Conservation (phyloP, 2,329 filamentous ascomycete species). For the Trichoderma harzianum region DNA sequence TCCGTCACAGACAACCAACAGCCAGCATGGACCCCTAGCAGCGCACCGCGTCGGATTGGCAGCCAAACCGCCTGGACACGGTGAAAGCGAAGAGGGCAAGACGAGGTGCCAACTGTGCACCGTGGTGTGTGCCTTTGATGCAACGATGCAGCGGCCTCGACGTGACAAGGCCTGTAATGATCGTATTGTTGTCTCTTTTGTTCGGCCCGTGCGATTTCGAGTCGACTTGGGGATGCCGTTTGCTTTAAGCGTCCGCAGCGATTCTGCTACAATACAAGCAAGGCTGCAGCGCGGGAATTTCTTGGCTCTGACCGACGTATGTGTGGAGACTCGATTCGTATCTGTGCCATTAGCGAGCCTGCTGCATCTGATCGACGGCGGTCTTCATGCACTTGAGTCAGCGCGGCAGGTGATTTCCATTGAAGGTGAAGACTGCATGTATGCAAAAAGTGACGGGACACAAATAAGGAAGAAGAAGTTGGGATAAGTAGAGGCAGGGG, state of each 20-base stretch:
- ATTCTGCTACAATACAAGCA: not conserved
- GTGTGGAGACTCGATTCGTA: constrained; percentile 9
- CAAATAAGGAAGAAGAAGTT: not conserved
- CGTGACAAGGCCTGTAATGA: not conserved
- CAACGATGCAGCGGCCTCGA: not conserved
- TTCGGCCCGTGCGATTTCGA: not conserved
- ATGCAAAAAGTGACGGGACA: not conserved
- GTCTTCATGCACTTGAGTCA: not conserved
- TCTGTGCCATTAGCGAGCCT: constrained; percentile 10
- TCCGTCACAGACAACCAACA: not conserved
- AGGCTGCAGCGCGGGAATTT: constrained; percentile 10
- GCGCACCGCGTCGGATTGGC: not conserved
- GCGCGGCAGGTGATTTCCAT: not conserved
- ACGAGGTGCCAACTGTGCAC: not conserved
- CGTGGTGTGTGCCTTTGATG: not conserved
- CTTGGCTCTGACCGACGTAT: not conserved
- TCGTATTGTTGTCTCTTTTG: not conserved
- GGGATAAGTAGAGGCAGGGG: not conserved
- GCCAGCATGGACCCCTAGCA: not conserved
- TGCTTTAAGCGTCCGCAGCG: constrained; percentile 9
- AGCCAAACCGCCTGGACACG: not conserved
- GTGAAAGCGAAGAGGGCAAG: not conserved
- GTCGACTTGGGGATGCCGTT: constrained; percentile 8
- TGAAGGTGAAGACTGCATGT: not conserved
- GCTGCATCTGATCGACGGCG: constrained; percentile 9